Evolutionary conservation across 495 filamentous ascomycete genomes (phyloP).

Genomic region (Penicillium canariense): DNA sequence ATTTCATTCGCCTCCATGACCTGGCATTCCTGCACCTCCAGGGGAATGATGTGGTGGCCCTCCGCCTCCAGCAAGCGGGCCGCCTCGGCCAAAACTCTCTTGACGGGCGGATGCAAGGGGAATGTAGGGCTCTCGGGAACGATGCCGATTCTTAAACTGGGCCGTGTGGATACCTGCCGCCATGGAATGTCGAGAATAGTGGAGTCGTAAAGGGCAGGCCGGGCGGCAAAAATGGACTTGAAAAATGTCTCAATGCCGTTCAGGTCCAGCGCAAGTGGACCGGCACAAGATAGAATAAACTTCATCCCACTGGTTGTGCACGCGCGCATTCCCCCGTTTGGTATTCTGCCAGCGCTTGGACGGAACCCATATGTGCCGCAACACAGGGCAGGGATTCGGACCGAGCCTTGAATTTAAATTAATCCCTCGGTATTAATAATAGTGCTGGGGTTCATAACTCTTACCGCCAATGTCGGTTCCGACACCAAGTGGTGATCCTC

Average conservation of each 20-base stretch:
- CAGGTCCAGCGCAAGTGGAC: conserved; percentile 36
- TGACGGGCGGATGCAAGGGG: conserved; percentile 48
- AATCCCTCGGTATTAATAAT: conserved; percentile 10
- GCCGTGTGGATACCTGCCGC: conserved; percentile 37
- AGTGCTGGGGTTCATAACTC: background rate
- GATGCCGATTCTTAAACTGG: conserved; percentile 25
- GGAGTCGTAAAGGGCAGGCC: conserved; percentile 37
- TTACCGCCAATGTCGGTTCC: conserved; percentile 38
- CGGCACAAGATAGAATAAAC: conserved; percentile 48
- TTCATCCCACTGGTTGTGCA: conserved; percentile 50
- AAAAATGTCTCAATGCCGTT: conserved; percentile 39
- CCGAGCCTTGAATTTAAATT: conserved; percentile 33
- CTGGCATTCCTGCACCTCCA: conserved; percentile 14
- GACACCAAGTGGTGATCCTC: conserved; percentile 36
- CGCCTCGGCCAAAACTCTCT: conserved; percentile 44
- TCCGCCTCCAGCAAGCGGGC: conserved; percentile 40
- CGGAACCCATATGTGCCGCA: conserved; percentile 55
- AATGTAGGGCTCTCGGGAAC: conserved; percentile 23
- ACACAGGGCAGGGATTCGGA: conserved; percentile 62
- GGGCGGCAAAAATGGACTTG: conserved; percentile 26
- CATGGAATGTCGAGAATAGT: conserved; percentile 36
- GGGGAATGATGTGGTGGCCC: conserved; percentile 43
- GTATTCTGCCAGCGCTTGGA: conserved; percentile 44
- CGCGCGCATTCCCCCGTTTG: conserved; percentile 48
- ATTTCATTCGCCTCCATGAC: conserved; percentile 17